Evolutionary conservation across 208 protist species (phyloP).

Genomic region (Porcisia hertigi): DNA sequence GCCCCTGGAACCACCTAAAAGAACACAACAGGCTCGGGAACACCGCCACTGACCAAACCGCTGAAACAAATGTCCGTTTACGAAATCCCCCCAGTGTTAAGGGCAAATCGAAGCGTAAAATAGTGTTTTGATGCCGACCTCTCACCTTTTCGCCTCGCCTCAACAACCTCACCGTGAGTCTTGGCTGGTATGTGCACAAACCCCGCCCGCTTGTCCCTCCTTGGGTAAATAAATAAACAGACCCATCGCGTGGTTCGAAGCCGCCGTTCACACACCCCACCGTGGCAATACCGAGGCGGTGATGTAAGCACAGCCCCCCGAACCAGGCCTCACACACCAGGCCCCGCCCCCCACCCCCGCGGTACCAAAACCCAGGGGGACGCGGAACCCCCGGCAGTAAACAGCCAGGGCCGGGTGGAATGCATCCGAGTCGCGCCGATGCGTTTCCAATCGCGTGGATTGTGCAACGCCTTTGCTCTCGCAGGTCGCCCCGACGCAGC

Average conservation of each 20-base stretch:
- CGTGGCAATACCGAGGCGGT: not conserved
- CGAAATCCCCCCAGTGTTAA: too few species aligned
- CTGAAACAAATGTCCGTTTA: too few species aligned
- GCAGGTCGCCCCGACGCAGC: not conserved
- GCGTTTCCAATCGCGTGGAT: not conserved
- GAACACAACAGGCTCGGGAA: too few species aligned
- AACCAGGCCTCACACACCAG: not conserved
- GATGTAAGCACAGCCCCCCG: not conserved
- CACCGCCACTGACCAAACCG: too few species aligned
- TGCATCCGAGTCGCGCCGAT: not conserved
- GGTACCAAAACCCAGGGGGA: not conserved
- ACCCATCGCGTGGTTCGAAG: not conserved
- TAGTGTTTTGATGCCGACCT: too few species aligned
- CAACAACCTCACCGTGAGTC: too few species aligned
- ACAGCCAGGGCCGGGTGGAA: not conserved
- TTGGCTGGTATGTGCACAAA: too few species aligned
- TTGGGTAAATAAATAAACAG: not conserved
- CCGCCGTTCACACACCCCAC: not conserved
- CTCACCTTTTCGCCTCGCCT: too few species aligned
- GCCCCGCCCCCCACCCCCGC: not conserved
- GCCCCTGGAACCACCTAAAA: too few species aligned
- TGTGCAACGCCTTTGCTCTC: not conserved
- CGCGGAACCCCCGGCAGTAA: not conserved
- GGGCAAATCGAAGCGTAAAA: too few species aligned
- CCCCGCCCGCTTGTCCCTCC: not conserved